Base-by-base conservation (phyloP, 352 stramenopile genomes). In the Phytopythium ostracodes region DNA sequence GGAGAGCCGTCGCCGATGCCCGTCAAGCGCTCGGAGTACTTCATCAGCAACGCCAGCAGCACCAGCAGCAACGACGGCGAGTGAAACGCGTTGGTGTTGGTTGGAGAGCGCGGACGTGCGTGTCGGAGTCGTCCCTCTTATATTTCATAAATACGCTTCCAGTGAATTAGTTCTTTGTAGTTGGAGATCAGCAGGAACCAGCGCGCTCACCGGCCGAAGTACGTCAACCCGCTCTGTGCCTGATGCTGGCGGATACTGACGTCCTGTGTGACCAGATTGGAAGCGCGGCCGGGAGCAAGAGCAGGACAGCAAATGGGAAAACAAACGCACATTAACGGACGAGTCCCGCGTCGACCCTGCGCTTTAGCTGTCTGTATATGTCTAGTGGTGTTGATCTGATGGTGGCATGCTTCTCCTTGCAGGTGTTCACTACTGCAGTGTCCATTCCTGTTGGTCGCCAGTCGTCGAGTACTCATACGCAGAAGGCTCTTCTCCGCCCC, bases 11-110 rank as follows among this genome's bases (percentile, higher is more conserved):
- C 53, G n/a, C 40, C 51, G 15, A 76, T 68, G 33, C 68, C 70
- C 0, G 69, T 77, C 35, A 89, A 89, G 67, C 79, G 79, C 29
- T 76, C 75, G 0, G 72, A 64, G 22, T 91, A 88, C 59, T 64
- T 76, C 22, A 57, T 81, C 20, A 91, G 80, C 65, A 79, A 78
- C 64, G 73, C 76, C 49, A 91, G 79, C 67, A 87, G 68, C 56
- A 81, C 72, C 62, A 82, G 72, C 60, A 71, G 69, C 53, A 76
- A 67, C 35, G 72, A 77, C 44, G 72, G 44, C 44, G 44, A 51
- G 44, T 51, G 20, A 15, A 17, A n/a, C 43, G 0, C 8, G 43
- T n/a, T 8, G 7, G n/a, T n/a, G 43, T 10, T n/a, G 20, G 15
- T 10, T 4, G 6, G 11, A 43, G 36, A 14, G 36, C n/a, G n/a